Conservation (phyloP, 441 rosid species). For the Euphorbia schlechtendalii region DNA sequence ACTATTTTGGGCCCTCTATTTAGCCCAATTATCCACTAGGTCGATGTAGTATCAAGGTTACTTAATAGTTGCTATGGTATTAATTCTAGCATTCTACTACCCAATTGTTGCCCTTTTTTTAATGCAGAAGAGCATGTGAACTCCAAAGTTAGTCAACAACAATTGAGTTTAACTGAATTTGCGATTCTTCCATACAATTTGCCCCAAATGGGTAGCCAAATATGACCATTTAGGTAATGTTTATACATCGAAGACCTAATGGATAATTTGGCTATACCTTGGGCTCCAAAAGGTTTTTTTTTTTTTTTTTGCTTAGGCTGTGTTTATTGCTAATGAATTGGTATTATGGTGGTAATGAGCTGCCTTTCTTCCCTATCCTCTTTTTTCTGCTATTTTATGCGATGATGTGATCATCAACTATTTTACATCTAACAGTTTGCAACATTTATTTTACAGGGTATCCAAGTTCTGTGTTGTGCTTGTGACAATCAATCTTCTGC, state of each 20-base stretch:
- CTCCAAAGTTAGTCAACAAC: too few relatives aligned
- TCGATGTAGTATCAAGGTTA: not conserved
- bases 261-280: not conserved
- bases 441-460: constrained; percentile 21
- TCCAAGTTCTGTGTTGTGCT: constrained; percentile 26
- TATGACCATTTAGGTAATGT: not conserved
- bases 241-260: not conserved
- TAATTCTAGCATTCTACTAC: too few relatives aligned
- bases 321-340: not conserved
- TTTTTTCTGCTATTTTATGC: not conserved
- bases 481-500: constrained; percentile 10
- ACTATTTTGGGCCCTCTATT: not conserved
- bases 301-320: not conserved
- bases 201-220: not conserved
- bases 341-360: not conserved
- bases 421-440: constrained; percentile 4
- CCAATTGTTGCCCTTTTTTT: not conserved
- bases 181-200: not conserved
- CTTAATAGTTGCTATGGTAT: not conserved
- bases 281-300: not conserved
- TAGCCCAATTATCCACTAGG: not conserved
- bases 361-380: too few relatives aligned
- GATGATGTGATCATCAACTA: not conserved
- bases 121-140: too few relatives aligned
- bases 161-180: not conserved